A percentile compares a stretch with the other conserved stretches of the same genome.
Conservation (phyloP, 148 eudicot genomes). For the Rhododendron simsii region DNA sequence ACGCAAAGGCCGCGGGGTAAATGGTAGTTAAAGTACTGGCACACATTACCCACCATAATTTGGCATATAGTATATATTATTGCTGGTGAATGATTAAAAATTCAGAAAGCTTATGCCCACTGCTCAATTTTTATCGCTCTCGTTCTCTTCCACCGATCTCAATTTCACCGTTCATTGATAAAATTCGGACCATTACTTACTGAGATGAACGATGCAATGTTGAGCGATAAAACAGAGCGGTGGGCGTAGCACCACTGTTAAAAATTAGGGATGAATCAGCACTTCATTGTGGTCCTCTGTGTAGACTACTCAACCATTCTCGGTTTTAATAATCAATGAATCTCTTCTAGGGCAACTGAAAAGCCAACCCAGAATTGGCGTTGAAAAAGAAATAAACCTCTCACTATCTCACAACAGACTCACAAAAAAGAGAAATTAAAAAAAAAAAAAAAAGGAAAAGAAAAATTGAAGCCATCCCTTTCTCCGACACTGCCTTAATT, state of each 20-base stretch:
- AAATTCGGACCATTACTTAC: too few relatives aligned
- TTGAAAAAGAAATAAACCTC: background rate
- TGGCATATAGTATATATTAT: background rate
- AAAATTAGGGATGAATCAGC: background rate
- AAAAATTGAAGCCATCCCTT: background rate
- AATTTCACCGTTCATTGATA: too few relatives aligned
- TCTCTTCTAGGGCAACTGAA: slow-evolving; percentile 20
- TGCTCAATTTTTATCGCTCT: too few relatives aligned
- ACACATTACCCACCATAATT: slow-evolving; percentile 4
- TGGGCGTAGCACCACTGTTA: too few relatives aligned
- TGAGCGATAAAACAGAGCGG: too few relatives aligned
- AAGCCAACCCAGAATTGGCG: slow-evolving; percentile 1
- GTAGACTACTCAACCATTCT: background rate
- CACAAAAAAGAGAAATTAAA: background rate
- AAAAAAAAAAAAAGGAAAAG: background rate
- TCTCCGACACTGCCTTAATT: background rate
- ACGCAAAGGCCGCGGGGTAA: background rate
- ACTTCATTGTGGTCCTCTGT: slow-evolving; percentile 1
- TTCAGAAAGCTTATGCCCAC: too few relatives aligned
- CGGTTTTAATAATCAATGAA: background rate
- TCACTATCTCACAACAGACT: background rate
- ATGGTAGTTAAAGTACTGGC: background rate
- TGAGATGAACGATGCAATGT: too few relatives aligned
- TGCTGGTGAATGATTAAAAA: slow-evolving; percentile 8
- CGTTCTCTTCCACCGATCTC: too few relatives aligned